phyloP scores from a whole-genome alignment of 2,329 filamentous ascomycete genomes.

The Fusarium pseudoanthophilum region DNA sequence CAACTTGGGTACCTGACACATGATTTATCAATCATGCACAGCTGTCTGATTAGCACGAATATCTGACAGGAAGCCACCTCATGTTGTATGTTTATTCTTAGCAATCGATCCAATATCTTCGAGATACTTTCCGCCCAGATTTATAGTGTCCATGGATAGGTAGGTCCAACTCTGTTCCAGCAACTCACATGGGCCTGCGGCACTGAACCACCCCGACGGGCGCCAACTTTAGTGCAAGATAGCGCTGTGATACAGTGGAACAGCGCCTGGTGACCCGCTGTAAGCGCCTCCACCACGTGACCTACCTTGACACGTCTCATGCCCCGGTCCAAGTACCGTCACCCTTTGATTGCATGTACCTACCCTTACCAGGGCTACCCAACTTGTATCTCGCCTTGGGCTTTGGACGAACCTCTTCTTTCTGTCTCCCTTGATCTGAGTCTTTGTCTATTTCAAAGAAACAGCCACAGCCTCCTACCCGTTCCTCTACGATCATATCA shows the following conservation, averaged over 20 bases:
- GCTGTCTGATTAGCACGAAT: neutral
- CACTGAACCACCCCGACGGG: conserved; percentile 29
- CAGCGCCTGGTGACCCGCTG: conserved; percentile 37
- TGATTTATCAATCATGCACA: conserved; percentile 18
- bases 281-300: conserved; percentile 40
- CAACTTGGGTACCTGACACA: conserved; percentile 15
- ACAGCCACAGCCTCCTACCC: conserved; percentile 11
- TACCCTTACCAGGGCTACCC: conserved; percentile 38
- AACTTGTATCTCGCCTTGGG: conserved; percentile 43
- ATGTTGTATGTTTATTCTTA: conserved; percentile 1
- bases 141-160: neutral
- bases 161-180: neutral
- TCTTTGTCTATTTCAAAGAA: conserved; percentile 34
- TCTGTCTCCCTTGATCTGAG: conserved; percentile 35
- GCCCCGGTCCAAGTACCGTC: conserved; percentile 40
- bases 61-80: neutral
- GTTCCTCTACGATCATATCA: conserved; percentile 18
- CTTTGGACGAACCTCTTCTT: conserved; percentile 37
- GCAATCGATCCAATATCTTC: neutral
- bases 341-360: conserved; percentile 43
- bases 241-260: conserved; percentile 41
- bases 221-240: conserved; percentile 42
- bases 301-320: conserved; percentile 38
- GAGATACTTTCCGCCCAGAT: neutral
- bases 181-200: neutral